These are phyloP conservation scores for Tricholoma saponaceum DNA, from an alignment of 768 basidiomycete genomes.

Conservation along the genomic window DNA sequence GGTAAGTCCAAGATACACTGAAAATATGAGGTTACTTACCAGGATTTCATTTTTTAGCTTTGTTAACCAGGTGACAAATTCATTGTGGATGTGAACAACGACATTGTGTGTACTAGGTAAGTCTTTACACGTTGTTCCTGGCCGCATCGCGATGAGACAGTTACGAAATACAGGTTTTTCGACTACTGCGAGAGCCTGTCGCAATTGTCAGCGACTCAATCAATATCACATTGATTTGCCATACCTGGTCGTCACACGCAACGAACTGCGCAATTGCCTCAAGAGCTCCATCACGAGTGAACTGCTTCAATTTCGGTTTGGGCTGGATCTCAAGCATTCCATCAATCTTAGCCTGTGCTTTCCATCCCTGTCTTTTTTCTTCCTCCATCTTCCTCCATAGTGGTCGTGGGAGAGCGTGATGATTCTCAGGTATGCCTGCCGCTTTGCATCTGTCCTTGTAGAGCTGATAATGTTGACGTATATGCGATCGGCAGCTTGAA, in stretches of 20 bases:
- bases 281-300: not conserved
- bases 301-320: not conserved
- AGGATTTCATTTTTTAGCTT: constrained; percentile 3
- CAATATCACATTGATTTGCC: not conserved
- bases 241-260: not conserved
- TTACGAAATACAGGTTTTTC: constrained; percentile 7
- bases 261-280: not conserved
- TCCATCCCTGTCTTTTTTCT: not conserved
- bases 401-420: not conserved
- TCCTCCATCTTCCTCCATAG: not conserved
- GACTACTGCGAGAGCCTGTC: constrained; percentile 6
- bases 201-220: not conserved
- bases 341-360: not conserved
- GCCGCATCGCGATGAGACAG: constrained; percentile 8
- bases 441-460: not conserved
- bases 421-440: not conserved
- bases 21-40: constrained; percentile 9
- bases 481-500: not conserved
- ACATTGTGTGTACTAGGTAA: constrained; percentile 11
- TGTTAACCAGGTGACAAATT: constrained; percentile 8
- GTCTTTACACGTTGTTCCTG: constrained; percentile 3
- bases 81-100: constrained; percentile 13
- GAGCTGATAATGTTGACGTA: not conserved
- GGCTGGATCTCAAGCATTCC: not conserved
- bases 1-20: constrained; percentile 13